Conservation (phyloP, 257 asterid species). For the Solanum bulbocastanum region DNA sequence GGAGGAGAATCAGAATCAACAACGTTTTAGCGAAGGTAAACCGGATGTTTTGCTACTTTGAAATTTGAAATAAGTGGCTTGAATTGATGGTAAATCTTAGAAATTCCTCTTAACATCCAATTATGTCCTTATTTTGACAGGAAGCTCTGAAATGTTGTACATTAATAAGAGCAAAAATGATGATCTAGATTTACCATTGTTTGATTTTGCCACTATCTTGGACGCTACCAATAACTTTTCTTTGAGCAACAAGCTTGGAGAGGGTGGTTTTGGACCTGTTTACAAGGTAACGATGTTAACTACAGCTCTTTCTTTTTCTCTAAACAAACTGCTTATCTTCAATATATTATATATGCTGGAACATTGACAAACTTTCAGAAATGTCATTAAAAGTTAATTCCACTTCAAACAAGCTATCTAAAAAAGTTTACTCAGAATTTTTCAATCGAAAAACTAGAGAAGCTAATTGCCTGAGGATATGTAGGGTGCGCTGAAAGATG, state of each 20-base stretch:
- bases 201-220: neutral
- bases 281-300: neutral
- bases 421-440: neutral
- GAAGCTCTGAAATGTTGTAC: neutral
- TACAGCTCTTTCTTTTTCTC: neutral
- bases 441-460: neutral
- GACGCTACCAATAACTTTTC: neutral
- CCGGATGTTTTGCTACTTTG: neutral
- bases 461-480: neutral
- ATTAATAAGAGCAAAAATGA: neutral
- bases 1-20: neutral
- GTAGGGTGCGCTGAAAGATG: neutral
- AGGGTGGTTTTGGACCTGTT: conserved; percentile 4
- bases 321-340: neutral
- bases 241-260: neutral
- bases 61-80: neutral
- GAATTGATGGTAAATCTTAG: neutral
- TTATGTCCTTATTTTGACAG: neutral
- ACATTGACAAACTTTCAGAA: neutral
- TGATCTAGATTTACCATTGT: neutral
- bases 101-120: neutral
- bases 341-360: neutral
- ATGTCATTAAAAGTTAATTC: neutral
- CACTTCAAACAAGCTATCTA: neutral
- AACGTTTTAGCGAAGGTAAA: neutral